phyloP scores from a whole-genome alignment of 192 early-diverging fungal species.

The Phlyctochytrium bullatum region DNA sequence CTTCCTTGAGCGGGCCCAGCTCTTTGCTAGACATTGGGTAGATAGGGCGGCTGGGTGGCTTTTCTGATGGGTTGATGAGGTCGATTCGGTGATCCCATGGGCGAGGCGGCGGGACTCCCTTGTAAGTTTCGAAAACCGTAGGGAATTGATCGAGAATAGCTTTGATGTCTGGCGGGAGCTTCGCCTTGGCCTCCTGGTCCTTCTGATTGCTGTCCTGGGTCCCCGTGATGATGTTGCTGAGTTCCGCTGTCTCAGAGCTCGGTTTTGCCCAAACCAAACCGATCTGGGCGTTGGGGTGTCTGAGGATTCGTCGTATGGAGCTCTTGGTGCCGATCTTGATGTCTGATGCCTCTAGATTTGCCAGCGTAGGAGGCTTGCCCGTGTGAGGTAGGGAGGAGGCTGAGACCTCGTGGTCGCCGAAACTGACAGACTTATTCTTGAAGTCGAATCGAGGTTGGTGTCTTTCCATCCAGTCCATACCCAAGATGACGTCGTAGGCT shows the following conservation, averaged over 20 bases:
- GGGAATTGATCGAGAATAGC: conserved; percentile 11
- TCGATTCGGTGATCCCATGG: conserved; percentile 4
- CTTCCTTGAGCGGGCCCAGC: conserved; percentile 12
- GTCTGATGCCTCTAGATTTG: no score
- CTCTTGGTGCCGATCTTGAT: no score
- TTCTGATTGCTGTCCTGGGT: conserved; percentile 1
- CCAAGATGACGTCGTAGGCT: conserved; percentile 17
- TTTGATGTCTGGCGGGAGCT: conserved; percentile 12
- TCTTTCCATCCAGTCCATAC: conserved; percentile 18
- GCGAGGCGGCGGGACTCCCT: conserved; percentile 11
- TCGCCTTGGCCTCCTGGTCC: neutral
- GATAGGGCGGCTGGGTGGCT: neutral
- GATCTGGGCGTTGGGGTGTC: no score
- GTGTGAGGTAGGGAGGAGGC: no score
- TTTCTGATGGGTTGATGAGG: conserved; percentile 8
- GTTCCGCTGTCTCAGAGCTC: no score
- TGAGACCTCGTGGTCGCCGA: no score
- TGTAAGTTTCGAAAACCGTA: conserved; percentile 16
- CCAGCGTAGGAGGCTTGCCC: no score
- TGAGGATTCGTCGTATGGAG: no score
- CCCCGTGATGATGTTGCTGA: no score
- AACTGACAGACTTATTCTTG: no score
- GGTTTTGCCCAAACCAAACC: no score
- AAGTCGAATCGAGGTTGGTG: no score
- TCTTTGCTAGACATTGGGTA: conserved; percentile 17